phyloP scores from a whole-genome alignment of 208 protist species.

The Trypanosoma cruzi region DNA sequence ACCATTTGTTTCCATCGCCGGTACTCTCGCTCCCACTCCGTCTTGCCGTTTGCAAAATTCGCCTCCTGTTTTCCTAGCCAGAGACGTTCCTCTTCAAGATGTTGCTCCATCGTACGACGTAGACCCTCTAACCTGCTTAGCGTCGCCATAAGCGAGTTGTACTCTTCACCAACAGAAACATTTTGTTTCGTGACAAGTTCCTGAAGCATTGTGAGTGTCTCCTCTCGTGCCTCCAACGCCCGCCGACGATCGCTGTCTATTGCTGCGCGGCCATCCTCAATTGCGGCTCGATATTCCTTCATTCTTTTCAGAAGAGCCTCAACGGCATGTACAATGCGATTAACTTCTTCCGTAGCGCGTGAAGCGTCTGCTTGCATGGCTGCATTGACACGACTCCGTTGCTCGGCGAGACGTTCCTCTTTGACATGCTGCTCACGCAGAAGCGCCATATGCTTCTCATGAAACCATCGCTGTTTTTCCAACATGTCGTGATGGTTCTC shows the following conservation, averaged over 20 bases:
- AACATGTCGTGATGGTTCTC: conserved; percentile 56
- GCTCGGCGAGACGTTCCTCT: conserved; percentile 57
- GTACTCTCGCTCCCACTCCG: conserved; percentile 78
- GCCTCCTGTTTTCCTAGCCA: conserved; percentile 77
- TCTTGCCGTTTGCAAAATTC: conserved; percentile 34
- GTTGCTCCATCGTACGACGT: conserved; percentile 45
- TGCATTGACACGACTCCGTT: conserved; percentile 37
- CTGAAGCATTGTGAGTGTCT: conserved; percentile 40
- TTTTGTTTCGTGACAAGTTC: conserved; percentile 51
- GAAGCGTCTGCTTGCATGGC: conserved; percentile 51
- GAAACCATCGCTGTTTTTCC: conserved; percentile 52
- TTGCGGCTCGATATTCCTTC: conserved; percentile 43
- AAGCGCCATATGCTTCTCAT: conserved; percentile 62
- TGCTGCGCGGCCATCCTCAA: conserved; percentile 42
- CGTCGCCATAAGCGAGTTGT: conserved; percentile 39
- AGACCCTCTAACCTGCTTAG: conserved; percentile 48
- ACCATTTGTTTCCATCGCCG: conserved; percentile 68
- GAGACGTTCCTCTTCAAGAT: conserved; percentile 56
- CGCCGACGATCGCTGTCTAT: conserved; percentile 43
- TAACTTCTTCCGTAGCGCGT: conserved; percentile 38
- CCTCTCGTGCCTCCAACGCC: conserved; percentile 36
- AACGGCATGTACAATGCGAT: conserved; percentile 30
- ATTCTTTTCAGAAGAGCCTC: conserved; percentile 44
- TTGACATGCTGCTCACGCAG: conserved; percentile 49
- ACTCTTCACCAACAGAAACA: conserved; percentile 48